Evolutionary conservation across 75 land plant genomes (phyloP), one percentile per base, ranked within the genome.

Genomic region (Pseudotsuga menziesii): DNA sequence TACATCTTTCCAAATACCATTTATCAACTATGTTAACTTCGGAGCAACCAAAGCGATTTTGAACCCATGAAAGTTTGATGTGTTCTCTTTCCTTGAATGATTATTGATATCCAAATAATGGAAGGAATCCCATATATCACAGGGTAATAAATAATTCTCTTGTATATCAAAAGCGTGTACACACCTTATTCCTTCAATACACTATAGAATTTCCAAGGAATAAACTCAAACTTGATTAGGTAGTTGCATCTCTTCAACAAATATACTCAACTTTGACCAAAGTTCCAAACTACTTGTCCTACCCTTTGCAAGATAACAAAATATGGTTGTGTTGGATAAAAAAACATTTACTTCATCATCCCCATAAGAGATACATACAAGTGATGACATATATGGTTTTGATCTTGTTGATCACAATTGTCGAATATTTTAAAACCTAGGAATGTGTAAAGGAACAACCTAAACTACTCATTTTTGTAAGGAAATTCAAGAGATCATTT

Each of bases 41-140:
- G 92, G 84, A 74, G 99, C 94, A 57, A 86, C 84, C 56, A 96
- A 78, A 59, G 91, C 84, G 79, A 76, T 86, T 61, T 80, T 78
- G 52, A 91, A 61, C 74, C 69, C 81, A 76, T 57, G 76, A 32
- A 80, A 59, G 20, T 27, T 75, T 73, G 80, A 84, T 41, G 41
- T 26, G 5, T 73, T 73, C 15, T 82, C 73, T 22, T 41, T 52
- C 23, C 22, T 44, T 39, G 55, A 6, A 35, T 44, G 12, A n/a
- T n/a, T n/a, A n/a, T n/a, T n/a, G n/a, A n/a, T n/a, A n/a, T n/a
- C n/a, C n/a, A n/a, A n/a, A n/a, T n/a, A n/a, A n/a, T n/a, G n/a
- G n/a, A n/a, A n/a, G n/a, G n/a, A n/a, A n/a, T n/a, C n/a, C n/a
- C n/a, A n/a, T n/a, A n/a, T n/a, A n/a, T n/a, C n/a, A n/a, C n/a